Evolutionary conservation across 2,329 filamentous ascomycete genomes (phyloP), one percentile per base, ranked within the genome.

Genomic region (Cladophialophora carrionii): DNA sequence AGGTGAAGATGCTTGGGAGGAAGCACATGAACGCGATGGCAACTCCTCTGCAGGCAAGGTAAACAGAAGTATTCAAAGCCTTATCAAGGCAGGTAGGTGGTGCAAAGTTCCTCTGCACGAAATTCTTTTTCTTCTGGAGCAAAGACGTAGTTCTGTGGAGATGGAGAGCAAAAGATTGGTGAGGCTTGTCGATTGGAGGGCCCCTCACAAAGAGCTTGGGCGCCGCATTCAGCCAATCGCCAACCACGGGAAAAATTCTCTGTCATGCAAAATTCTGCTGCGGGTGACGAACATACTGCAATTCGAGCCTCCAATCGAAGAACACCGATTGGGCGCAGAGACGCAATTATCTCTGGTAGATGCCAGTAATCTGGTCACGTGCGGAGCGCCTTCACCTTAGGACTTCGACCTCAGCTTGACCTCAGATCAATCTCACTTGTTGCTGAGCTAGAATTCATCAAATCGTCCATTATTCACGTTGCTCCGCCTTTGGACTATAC

Each of bases 1-100:
- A 93, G 82, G 90, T 93, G 84, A 92, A 93, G 80, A 89, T 85
- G 80, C 90, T 91, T 64, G 82, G 48, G 20, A 24, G 86, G 84
- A 85, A 88, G 88, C 84, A 89, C 89, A 89, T 88, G 90, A 69
- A 70, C 68, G 68, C 68, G 68, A 70, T 66, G 58, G 53, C 56
- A 24, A 49, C 24, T 58, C 49, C 64, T 61, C 60, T 22, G 37
- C n/a, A 61, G 57, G 57, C 63, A 65, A 57, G 24, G 60, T 54
- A 52, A 34, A 9, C 58, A 55, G 56, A 58, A 67, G 29, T 57
- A 62, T 62, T 6, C 26, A 60, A 52, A 41, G 55, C 58, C 59
- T 55, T 55, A 34, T 34, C 37, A 61, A 61, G 59, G 62, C 52
- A 56, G 56, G 62, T 62, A 61, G 43, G 59, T 60, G 55, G 41